Conservation (phyloP, 495 filamentous ascomycete species). For the Penicillium chermesinum region DNA sequence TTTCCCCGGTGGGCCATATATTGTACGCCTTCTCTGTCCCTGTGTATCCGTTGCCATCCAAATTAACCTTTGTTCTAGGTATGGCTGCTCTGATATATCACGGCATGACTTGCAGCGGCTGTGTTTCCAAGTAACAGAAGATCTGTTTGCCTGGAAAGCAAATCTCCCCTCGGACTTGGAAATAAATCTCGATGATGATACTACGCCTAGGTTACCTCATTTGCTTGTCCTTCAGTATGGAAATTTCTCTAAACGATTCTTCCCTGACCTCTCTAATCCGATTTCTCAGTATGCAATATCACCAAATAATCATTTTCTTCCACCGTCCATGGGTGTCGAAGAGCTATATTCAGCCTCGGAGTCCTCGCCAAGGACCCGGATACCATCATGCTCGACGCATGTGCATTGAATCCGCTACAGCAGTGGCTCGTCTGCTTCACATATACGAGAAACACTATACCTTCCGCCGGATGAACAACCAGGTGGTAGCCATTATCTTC, state of each 20-base stretch:
- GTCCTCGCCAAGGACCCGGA: slow-evolving; percentile 40
- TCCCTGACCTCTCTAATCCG: background rate
- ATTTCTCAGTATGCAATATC: slow-evolving; percentile 50
- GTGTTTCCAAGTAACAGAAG: slow-evolving; percentile 37
- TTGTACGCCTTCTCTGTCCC: slow-evolving; percentile 25
- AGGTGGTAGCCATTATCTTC: slow-evolving; percentile 48
- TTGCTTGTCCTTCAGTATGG: slow-evolving; percentile 45
- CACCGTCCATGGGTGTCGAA: slow-evolving; percentile 49
- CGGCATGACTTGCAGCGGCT: slow-evolving; percentile 43
- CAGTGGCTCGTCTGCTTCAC: slow-evolving; percentile 40
- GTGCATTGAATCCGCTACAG: slow-evolving; percentile 44
- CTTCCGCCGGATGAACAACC: slow-evolving; percentile 47
- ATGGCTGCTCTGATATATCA: slow-evolving; percentile 43
- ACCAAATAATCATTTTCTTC: slow-evolving; percentile 48
- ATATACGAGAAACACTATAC: slow-evolving; percentile 48
- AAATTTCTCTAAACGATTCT: background rate
- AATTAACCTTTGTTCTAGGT: slow-evolving; percentile 20
- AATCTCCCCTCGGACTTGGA: slow-evolving; percentile 41
- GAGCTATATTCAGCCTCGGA: slow-evolving; percentile 42
- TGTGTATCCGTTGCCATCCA: slow-evolving; percentile 11
- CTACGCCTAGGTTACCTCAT: slow-evolving; percentile 38
- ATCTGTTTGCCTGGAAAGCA: slow-evolving; percentile 44
- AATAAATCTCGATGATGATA: slow-evolving; percentile 36
- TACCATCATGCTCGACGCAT: slow-evolving; percentile 44
- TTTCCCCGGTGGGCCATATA: slow-evolving; percentile 45